phyloP scores from a whole-genome alignment of 106 monocot genomes.

The Gastrodia elata region DNA sequence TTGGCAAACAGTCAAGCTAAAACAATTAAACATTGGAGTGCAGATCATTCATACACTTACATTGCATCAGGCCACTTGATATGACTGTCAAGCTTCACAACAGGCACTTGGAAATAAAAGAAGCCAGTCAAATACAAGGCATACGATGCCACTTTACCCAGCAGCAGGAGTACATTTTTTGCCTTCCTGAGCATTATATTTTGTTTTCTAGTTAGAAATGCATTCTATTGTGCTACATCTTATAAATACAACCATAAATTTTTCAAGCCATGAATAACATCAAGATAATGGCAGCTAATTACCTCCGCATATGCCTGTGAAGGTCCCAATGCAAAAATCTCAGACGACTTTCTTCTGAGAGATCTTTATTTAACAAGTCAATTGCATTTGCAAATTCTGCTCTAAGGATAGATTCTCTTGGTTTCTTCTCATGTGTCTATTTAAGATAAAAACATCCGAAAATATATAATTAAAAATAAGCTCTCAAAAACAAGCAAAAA shows the following conservation, averaged over 20 bases:
- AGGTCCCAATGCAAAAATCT: conserved; percentile 71
- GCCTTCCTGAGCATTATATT: conserved; percentile 37
- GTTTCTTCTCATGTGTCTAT: conserved; percentile 67
- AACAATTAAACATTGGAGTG: not conserved
- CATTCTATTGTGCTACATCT: not conserved
- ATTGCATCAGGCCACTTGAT: conserved; percentile 16
- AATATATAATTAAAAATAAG: not conserved
- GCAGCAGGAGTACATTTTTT: conserved; percentile 45
- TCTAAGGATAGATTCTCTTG: conserved; percentile 77
- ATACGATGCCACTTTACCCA: conserved; percentile 55
- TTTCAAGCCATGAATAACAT: not conserved
- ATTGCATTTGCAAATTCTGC: conserved; percentile 72
- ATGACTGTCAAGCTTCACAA: conserved; percentile 23
- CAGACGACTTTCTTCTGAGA: conserved; percentile 36
- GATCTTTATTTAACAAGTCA: conserved; percentile 56
- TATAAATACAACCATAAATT: not conserved
- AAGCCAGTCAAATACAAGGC: conserved; percentile 66
- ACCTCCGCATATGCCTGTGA: conserved; percentile 68
- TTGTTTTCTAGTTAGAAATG: not conserved
- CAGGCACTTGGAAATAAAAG: conserved; percentile 55
- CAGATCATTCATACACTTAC: conserved; percentile 21
- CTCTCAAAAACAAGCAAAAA: not conserved
- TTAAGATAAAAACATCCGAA: not conserved
- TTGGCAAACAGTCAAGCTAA: not conserved
- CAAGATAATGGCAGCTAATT: not conserved